Base-by-base conservation (phyloP, 2,329 filamentous ascomycete species). In the Hypocreales sp. region DNA sequence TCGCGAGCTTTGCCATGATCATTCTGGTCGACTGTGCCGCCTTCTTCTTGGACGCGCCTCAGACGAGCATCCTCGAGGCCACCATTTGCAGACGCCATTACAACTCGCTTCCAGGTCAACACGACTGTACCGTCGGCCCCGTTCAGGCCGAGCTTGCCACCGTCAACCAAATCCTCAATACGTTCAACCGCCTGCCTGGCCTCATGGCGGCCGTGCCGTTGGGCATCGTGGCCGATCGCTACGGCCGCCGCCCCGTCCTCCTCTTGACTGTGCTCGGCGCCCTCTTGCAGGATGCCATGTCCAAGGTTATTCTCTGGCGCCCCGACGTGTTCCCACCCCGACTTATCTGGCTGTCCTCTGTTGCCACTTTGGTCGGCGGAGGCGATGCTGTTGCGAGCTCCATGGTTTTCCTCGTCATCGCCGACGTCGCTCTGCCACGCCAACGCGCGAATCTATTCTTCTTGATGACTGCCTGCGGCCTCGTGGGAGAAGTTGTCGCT, bases 11-110 rank as follows among this genome's bases (percentile, higher is more conserved):
- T 10, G 24, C 16, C 24, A 12, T 25, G 24, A 15, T 16, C 4
- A 19, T 25, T 20, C 16, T 25, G n/a, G n/a, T 25, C 24, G 24
- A 25, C 12, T 25, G 15, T 7, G 24, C 24, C 24, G 24, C 24
- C 4, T 20, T 25, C 6, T 25, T 25, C 8, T 13, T 25, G 17
- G 11, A 25, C n/a, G 24, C 16, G 3, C 24, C 24, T 25, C 24
- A 25, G 17, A 25, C 24, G 8, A 25, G 17, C 8, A 18, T 25
- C 8, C 10, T 25, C 14, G 24, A 25, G 9, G 16, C 5, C 15
- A 20, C 18, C 7, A 25, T 25, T 13, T 25, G 24, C 24, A 10
- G 9, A 7, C 24, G 24, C 24, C n/a, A 25, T 8, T 25, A 25
- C 17, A 8, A 7, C 4, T 14, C 12, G 10, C 2, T 20, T 20